These are phyloP conservation scores for Marasmius fiardii DNA, from an alignment of 1,284 basidiomycete genomes.

Conservation along the genomic window DNA sequence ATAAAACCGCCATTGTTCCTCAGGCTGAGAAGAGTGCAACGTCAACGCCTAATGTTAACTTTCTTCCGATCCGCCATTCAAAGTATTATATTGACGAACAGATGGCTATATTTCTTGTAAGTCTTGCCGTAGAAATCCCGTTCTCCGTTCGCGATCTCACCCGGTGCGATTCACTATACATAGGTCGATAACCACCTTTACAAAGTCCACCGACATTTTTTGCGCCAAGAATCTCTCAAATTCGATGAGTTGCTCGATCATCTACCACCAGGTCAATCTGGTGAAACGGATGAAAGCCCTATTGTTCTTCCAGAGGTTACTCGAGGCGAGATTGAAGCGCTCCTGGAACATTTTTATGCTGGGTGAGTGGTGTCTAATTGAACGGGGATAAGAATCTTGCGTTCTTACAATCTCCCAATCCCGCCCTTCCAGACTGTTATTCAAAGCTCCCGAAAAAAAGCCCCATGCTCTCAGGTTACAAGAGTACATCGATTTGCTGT, in stretches of 20 bases:
- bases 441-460: conserved; percentile 24
- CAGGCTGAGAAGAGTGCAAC: neutral
- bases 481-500: conserved; percentile 33
- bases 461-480: conserved; percentile 20
- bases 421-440: neutral
- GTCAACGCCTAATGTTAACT: neutral
- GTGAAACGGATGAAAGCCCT: conserved; percentile 26
- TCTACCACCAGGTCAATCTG: conserved; percentile 16
- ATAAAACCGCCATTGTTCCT: neutral
- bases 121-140: neutral
- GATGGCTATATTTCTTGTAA: conserved; percentile 21
- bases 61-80: neutral
- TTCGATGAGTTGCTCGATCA: conserved; percentile 27
- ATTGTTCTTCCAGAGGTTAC: conserved; percentile 27
- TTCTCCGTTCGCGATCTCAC: neutral
- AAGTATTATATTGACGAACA: conserved; percentile 20
- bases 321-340: conserved; percentile 26
- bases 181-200: conserved; percentile 34
- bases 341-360: conserved; percentile 32
- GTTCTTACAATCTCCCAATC: neutral
- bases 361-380: conserved; percentile 22
- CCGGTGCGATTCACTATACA: too few relatives aligned
- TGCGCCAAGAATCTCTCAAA: conserved; percentile 31
- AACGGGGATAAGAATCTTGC: neutral
- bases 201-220: conserved; percentile 32